Evolutionary conservation across 176 grass and related monocot genomes (phyloP).

Genomic region (Thalia dealbata): DNA sequence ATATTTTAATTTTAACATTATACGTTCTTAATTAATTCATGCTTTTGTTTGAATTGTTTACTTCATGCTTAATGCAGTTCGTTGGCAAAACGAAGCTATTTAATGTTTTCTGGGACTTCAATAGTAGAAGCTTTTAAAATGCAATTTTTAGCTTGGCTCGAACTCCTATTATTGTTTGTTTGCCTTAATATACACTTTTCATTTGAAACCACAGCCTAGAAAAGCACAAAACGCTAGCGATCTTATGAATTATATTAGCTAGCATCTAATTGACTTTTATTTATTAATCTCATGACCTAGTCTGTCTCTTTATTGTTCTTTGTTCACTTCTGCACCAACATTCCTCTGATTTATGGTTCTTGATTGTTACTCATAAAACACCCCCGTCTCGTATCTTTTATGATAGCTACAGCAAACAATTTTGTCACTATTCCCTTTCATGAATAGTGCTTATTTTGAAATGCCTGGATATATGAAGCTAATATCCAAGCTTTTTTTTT

Average conservation of each 20-base stretch:
- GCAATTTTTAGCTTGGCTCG: no score
- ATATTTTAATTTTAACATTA: neutral
- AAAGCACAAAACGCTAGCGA: no score
- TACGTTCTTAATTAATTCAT: conserved; percentile 3
- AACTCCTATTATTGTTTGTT: no score
- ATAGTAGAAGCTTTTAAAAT: no score
- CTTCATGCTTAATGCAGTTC: neutral
- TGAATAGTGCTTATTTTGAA: neutral
- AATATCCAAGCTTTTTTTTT: conserved; percentile 1
- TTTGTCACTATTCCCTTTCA: neutral
- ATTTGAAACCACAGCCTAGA: no score
- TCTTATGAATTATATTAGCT: no score
- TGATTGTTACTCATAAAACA: neutral
- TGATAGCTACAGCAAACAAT: neutral
- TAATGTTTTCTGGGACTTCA: neutral
- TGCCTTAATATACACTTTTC: no score
- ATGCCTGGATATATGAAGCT: neutral
- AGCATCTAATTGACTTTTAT: neutral
- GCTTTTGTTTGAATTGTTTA: conserved; percentile 3
- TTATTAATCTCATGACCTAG: neutral
- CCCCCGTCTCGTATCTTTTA: neutral
- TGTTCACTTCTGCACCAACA: neutral
- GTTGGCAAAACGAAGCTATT: neutral
- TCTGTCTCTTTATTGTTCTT: neutral
- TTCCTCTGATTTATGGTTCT: no score